These are phyloP conservation scores for Solanum ahanhuiri DNA, from an alignment of 257 asterid species.

Conservation along the genomic window DNA sequence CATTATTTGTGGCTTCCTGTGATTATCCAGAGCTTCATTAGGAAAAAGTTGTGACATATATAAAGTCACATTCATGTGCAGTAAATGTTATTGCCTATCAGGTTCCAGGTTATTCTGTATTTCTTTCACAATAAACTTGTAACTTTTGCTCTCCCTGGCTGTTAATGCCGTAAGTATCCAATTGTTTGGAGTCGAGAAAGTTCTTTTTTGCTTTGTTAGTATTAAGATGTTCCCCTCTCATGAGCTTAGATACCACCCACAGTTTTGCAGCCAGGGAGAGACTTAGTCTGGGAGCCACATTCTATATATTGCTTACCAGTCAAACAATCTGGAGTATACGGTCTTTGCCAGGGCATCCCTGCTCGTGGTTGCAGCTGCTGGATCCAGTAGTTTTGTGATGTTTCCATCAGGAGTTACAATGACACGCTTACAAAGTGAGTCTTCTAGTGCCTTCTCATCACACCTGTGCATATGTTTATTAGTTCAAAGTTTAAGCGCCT, in stretches of 20 bases:
- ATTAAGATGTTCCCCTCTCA: neutral
- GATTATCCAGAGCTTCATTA: neutral
- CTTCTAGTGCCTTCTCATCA: constrained; percentile 57
- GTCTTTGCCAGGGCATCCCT: constrained; percentile 95
- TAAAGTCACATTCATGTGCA: neutral
- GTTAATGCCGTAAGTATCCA: neutral
- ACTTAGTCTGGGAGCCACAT: neutral
- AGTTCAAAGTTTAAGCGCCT: neutral
- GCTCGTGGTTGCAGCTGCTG: constrained; percentile 85
- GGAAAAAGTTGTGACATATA: neutral
- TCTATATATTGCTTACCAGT: constrained; percentile 44
- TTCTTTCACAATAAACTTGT: neutral
- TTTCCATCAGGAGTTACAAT: constrained; percentile 94
- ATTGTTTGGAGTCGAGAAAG: neutral
- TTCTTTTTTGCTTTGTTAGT: neutral
- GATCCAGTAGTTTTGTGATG: constrained; percentile 84
- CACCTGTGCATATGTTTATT: constrained; percentile 43
- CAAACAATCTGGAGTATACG: constrained; percentile 85
- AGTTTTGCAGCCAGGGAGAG: neutral
- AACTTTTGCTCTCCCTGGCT: neutral
- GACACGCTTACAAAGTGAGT: constrained; percentile 83
- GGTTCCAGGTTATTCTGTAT: neutral
- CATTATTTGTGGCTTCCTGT: neutral
- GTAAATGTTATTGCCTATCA: neutral
- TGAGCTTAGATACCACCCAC: neutral